Conservation (phyloP, 2,329 filamentous ascomycete species). For the Ophiocordyceps polyrhachis-furcata region DNA sequence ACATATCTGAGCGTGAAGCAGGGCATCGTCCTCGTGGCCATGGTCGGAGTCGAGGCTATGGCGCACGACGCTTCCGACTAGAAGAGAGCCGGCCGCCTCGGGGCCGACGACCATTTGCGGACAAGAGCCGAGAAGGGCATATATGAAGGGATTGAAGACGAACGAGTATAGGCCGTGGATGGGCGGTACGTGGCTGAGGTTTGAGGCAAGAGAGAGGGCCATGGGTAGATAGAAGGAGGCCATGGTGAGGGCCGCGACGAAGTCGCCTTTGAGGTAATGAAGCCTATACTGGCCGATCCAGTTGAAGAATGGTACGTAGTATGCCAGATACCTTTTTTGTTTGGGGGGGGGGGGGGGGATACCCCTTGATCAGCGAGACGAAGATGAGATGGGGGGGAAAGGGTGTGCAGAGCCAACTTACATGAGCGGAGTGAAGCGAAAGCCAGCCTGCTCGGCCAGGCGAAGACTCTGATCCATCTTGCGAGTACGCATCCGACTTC, state of each 20-base stretch:
- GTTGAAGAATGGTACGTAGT: constrained; percentile 80
- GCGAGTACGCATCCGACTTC: constrained; percentile 34
- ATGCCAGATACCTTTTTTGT: constrained; percentile 55
- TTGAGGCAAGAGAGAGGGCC: constrained; percentile 81
- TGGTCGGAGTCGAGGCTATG: constrained; percentile 52
- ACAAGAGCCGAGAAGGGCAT: constrained; percentile 78
- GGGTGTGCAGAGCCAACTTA: constrained; percentile 20
- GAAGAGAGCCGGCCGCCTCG: constrained; percentile 79
- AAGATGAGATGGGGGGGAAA: neutral
- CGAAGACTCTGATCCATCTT: constrained; percentile 56
- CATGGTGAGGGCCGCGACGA: constrained; percentile 81
- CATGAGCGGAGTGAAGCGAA: constrained; percentile 58
- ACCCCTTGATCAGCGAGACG: neutral
- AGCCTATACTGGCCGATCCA: constrained; percentile 81
- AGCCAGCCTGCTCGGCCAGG: constrained; percentile 53
- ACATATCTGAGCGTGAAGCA: constrained; percentile 61
- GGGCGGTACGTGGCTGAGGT: constrained; percentile 79
- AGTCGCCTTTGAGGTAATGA: constrained; percentile 67
- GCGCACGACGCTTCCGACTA: constrained; percentile 75
- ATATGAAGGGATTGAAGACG: constrained; percentile 79
- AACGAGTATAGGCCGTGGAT: constrained; percentile 92
- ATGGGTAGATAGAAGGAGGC: constrained; percentile 98
- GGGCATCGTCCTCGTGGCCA: constrained; percentile 42
- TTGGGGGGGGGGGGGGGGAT: too few species aligned
- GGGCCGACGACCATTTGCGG: constrained; percentile 89